Evolutionary conservation across 1,284 basidiomycete genomes (phyloP).

Genomic region (Irpex lacteus): DNA sequence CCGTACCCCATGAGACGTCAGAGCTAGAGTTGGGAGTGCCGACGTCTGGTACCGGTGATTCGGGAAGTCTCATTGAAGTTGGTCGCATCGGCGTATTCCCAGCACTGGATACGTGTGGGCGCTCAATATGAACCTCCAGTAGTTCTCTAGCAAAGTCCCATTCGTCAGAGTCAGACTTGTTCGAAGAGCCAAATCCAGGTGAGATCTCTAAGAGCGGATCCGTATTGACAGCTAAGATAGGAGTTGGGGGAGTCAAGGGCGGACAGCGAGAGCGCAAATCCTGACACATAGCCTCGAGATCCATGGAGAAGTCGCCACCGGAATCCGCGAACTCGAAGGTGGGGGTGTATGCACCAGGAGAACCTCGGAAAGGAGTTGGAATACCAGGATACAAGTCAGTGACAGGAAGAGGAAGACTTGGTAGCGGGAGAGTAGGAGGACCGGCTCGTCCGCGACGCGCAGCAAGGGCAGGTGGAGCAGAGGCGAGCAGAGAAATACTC

Average conservation of each 20-base stretch:
- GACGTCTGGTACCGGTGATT: slow-evolving; percentile 10
- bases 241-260: slow-evolving; percentile 20
- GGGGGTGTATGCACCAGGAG: slow-evolving; percentile 46
- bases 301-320: slow-evolving; percentile 31
- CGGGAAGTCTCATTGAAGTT: slow-evolving; percentile 11
- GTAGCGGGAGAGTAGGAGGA: slow-evolving; percentile 39
- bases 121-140: slow-evolving; percentile 18
- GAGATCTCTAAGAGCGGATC: background rate
- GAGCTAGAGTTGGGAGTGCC: slow-evolving; percentile 7
- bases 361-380: slow-evolving; percentile 60
- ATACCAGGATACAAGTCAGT: slow-evolving; percentile 51
- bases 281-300: slow-evolving; percentile 54
- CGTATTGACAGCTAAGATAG: slow-evolving; percentile 3
- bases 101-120: background rate
- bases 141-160: slow-evolving; percentile 43
- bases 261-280: slow-evolving; percentile 31
- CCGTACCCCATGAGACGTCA: slow-evolving; percentile 12
- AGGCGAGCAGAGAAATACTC: slow-evolving; percentile 18
- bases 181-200: slow-evolving; percentile 24
- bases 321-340: slow-evolving; percentile 31
- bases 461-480: slow-evolving; percentile 44
- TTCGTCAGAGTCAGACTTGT: slow-evolving; percentile 31
- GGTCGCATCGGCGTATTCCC: background rate
- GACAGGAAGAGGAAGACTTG: slow-evolving; percentile 7
- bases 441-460: slow-evolving; percentile 50